Evolutionary conservation across 176 grass and related monocot genomes (phyloP).

Genomic region (Puya raimondii): DNA sequence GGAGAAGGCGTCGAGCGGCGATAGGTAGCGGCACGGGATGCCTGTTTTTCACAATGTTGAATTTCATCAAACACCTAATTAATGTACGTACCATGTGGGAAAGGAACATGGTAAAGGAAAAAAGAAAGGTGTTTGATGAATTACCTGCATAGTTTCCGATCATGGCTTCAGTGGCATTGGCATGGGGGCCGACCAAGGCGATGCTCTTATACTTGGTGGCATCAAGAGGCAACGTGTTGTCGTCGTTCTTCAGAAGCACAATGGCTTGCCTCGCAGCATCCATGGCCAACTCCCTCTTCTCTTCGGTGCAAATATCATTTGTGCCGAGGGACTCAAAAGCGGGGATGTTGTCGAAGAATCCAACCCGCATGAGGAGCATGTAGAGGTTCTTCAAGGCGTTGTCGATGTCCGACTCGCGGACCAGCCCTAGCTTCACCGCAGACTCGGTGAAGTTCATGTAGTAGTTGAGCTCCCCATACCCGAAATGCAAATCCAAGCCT

Average conservation of each 20-base stretch:
- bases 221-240: conserved; percentile 32
- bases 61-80: too few species aligned
- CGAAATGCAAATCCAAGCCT: conserved; percentile 74
- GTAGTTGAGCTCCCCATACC: conserved; percentile 6
- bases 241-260: conserved; percentile 63
- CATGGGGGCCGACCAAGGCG: conserved; percentile 58
- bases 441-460: conserved; percentile 25
- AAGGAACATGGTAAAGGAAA: too few species aligned
- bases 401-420: conserved; percentile 49
- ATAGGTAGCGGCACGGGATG: conserved; percentile 7
- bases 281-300: conserved; percentile 47
- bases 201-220: neutral
- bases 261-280: conserved; percentile 68
- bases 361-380: conserved; percentile 46
- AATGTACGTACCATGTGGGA: too few species aligned
- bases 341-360: conserved; percentile 71
- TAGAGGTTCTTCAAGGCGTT: conserved; percentile 55
- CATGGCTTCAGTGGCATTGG: conserved; percentile 27
- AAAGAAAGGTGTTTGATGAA: too few species aligned
- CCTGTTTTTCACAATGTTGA: too few species aligned
- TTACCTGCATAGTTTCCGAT: conserved; percentile 55
- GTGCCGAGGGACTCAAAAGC: conserved; percentile 18
- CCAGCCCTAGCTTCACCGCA: conserved; percentile 28
- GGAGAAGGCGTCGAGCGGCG: conserved; percentile 43
- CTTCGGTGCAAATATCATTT: conserved; percentile 36